phyloP scores from a whole-genome alignment of 805 yeast species.

The Pichia cephalocereana region DNA sequence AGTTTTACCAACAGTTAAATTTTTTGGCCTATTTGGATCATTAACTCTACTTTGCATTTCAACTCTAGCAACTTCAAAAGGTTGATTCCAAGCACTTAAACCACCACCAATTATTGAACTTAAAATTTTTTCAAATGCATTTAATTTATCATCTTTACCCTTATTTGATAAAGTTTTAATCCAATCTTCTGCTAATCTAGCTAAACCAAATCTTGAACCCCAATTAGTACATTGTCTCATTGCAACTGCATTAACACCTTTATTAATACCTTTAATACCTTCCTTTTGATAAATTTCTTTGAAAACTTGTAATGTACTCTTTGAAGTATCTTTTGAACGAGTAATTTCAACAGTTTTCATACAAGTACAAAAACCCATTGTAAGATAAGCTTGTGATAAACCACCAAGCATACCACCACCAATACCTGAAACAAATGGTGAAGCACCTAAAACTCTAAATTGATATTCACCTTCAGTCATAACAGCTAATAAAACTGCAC shows the following conservation, averaged over 20 bases:
- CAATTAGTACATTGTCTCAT: constrained; percentile 97
- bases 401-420: constrained; percentile 97
- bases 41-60: constrained; percentile 95
- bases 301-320: constrained; percentile 79
- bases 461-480: constrained; percentile 87
- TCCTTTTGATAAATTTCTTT: constrained; percentile 74
- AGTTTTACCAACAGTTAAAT: constrained; percentile 68
- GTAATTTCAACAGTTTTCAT: constrained; percentile 99
- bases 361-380: constrained; percentile 98
- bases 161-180: constrained; percentile 58
- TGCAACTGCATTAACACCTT: constrained; percentile 99
- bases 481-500: constrained; percentile 89
- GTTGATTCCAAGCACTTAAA: constrained; percentile 97
- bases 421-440: constrained; percentile 77
- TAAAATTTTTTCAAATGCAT: constrained; percentile 70
- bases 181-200: constrained; percentile 82
- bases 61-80: constrained; percentile 94
- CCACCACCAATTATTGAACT: constrained; percentile 96
- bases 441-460: constrained; percentile 53
- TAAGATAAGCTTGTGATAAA: constrained; percentile 88
- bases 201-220: constrained; percentile 95
- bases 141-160: constrained; percentile 47
- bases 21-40: constrained; percentile 94
- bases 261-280: constrained; percentile 91
- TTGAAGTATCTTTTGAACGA: constrained; percentile 63